These are phyloP conservation scores for Carex scoparia DNA, from an alignment of 176 grass and related monocot genomes.

Conservation along the genomic window DNA sequence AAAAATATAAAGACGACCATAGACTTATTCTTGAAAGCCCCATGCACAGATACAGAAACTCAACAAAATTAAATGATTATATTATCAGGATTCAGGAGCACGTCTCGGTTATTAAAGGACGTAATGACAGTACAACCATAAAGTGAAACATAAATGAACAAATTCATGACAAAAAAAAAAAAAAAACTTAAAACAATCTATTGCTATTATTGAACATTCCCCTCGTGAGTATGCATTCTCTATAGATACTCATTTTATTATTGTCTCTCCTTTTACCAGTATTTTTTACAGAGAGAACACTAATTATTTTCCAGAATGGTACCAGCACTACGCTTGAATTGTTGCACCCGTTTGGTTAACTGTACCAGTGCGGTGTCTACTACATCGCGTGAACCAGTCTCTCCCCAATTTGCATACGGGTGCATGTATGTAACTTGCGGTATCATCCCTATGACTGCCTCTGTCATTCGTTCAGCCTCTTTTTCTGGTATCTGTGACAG, in stretches of 20 bases:
- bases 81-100: not conserved
- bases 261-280: not conserved
- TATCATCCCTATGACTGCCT: slow-evolving; percentile 30
- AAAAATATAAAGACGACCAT: not conserved
- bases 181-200: not conserved
- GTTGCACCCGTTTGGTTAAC: slow-evolving; percentile 23
- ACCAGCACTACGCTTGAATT: not conserved
- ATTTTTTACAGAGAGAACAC: not conserved
- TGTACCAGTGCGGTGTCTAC: slow-evolving; percentile 30
- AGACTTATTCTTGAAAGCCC: not conserved
- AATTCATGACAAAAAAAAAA: not conserved
- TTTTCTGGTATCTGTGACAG: slow-evolving; percentile 18
- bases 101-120: not conserved
- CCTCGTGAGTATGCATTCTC: not conserved
- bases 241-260: not conserved
- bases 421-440: slow-evolving; percentile 28
- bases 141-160: not conserved
- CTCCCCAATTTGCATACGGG: slow-evolving; percentile 17
- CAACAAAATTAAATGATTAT: not conserved
- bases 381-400: slow-evolving; percentile 20
- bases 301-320: not conserved
- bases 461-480: slow-evolving; percentile 26
- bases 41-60: no score
- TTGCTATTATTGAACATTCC: not conserved
- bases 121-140: not conserved